Base-by-base conservation (phyloP, 805 yeast species). In the Myxozyma neotropica region DNA sequence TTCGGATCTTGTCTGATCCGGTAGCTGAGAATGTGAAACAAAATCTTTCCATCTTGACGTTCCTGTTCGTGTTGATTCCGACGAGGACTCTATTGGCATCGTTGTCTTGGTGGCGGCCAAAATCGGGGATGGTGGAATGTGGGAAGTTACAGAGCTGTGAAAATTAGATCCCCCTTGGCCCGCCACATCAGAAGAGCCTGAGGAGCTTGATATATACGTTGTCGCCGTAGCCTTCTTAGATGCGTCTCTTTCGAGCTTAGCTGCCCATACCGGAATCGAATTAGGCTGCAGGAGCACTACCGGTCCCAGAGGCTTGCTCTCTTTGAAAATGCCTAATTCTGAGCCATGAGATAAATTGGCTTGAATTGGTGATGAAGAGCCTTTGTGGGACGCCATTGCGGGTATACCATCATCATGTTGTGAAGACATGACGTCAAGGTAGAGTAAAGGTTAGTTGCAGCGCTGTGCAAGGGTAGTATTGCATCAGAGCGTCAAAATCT, bases 211-310 rank as follows among this genome's bases (percentile, higher is more conserved):
- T 24, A 23, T 24, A 23, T 36, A 7, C 4, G 17, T 17, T 33
- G 51, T 26, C 8, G 42, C 10, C n/a, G 23, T 33, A 33, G 36
- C 29, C 36, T 17, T 45, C 43, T 31, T 50, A 35, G 31, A 4
- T 13, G 29, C 29, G 21, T 33, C 26, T 15, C 15, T 44, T 1
- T 21, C 38, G n/a, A n/a, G 47, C 33, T 26, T 33, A 15, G 50
- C 39, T 4, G 58, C 62, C 62, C 62, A 58, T 10, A 58, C 55
- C 24, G 62, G 62, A 8, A 58, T 40, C 12, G 62, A 47, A n/a
- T 57, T 57, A 0, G 62, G 55, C 13, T 21, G 36, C 15, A 58
- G 47, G 45, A 58, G 26, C 19, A 43, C 48, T 8, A 43, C 45
- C 12, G 53, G 43, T 13, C 46, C 46, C 8, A 10, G 21, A 15